These are phyloP conservation scores for Tulasnella sp. DNA, from an alignment of 768 basidiomycete species.

Conservation along the genomic window DNA sequence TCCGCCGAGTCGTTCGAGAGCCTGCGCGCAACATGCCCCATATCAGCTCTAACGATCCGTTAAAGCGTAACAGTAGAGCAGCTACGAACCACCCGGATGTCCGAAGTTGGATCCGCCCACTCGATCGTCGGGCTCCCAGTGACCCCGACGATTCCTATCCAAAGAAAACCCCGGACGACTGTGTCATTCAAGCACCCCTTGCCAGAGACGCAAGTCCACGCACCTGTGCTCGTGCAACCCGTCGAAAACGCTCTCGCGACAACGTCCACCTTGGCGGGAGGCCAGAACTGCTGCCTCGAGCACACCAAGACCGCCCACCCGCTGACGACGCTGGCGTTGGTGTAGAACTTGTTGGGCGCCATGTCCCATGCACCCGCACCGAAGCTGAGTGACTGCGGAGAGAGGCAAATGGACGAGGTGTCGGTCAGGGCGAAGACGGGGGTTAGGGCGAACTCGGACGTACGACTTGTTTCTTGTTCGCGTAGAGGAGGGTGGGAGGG, in stretches of 20 bases:
- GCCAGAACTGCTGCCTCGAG: conserved; percentile 42
- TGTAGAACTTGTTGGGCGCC: conserved; percentile 42
- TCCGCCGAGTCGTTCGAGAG: neutral
- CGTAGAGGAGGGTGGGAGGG: conserved; percentile 58
- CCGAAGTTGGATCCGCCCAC: neutral
- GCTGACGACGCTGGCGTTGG: conserved; percentile 35
- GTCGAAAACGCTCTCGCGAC: neutral
- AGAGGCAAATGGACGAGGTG: neutral
- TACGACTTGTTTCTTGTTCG: neutral
- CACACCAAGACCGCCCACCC: conserved; percentile 56
- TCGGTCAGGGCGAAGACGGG: neutral
- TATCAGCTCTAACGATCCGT: neutral
- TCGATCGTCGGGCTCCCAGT: neutral
- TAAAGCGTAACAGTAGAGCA: neutral
- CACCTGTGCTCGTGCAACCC: neutral
- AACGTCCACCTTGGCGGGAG: neutral
- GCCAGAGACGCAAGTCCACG: neutral
- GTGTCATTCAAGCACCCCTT: neutral
- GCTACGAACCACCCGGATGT: neutral
- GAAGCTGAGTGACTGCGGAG: neutral
- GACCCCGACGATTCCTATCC: neutral
- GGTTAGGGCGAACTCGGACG: neutral
- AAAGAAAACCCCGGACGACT: neutral
- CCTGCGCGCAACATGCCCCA: neutral
- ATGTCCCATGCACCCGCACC: conserved; percentile 70